These are phyloP conservation scores for Verticillium dahliae DNA, from an alignment of 2,329 filamentous ascomycete genomes.

Conservation along the genomic window DNA sequence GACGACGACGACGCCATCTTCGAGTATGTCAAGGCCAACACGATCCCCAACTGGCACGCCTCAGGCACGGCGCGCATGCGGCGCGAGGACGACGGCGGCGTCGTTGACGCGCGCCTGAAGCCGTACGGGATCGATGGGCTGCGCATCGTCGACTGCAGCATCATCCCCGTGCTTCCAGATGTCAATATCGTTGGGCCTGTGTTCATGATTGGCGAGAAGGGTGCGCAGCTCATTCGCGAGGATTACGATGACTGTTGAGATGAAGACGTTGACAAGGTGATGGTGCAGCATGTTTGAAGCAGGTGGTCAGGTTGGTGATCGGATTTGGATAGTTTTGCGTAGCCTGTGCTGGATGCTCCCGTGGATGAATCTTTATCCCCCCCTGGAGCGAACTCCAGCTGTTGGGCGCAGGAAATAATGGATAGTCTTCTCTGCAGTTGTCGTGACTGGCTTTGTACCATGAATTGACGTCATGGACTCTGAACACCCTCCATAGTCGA, in stretches of 20 bases:
- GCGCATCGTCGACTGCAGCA: conserved; percentile 37
- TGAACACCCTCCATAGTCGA: background rate
- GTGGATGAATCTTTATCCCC: background rate
- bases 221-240: conserved; percentile 19
- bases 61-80: conserved; percentile 45
- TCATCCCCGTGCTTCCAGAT: conserved; percentile 35
- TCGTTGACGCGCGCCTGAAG: conserved; percentile 25
- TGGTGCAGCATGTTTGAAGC: background rate
- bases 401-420: background rate
- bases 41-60: conserved; percentile 31
- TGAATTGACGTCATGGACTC: background rate
- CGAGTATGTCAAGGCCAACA: conserved; percentile 19
- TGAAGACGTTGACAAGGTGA: background rate
- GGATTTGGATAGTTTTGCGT: background rate
- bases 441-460: background rate
- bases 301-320: background rate
- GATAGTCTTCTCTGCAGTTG: background rate
- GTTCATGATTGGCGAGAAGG: conserved; percentile 23
- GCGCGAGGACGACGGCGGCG: conserved; percentile 19
- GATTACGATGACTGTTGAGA: conserved; percentile 12
- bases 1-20: conserved; percentile 19
- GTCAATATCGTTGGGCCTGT: conserved; percentile 20
- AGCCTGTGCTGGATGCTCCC: background rate
- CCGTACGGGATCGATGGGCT: conserved; percentile 50
- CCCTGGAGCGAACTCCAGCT: background rate